Evolutionary conservation across 805 yeast genomes (phyloP).

Genomic region (Blastobotrys robertii): DNA sequence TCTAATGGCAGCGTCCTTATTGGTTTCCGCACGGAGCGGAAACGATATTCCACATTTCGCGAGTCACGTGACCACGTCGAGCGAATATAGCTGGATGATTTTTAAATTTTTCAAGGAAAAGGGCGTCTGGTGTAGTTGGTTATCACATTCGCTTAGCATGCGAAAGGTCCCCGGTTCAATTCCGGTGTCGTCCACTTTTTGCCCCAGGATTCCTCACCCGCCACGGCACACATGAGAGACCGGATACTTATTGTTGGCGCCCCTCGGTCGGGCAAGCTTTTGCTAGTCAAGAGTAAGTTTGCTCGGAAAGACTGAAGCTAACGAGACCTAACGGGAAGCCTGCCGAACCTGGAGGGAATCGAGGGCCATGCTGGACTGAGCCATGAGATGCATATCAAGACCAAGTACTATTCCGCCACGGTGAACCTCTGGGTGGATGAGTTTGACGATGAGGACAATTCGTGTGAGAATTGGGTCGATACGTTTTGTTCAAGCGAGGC

Average conservation of each 20-base stretch:
- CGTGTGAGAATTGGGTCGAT: conserved; percentile 22
- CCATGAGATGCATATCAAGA: conserved; percentile 17
- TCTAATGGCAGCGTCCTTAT: no score
- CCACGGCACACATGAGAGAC: conserved; percentile 11
- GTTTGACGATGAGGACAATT: conserved; percentile 12
- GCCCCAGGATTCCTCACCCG: background rate
- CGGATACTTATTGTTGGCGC: conserved; percentile 27
- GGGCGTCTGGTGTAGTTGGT: conserved; percentile 30
- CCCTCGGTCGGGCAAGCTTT: conserved; percentile 27
- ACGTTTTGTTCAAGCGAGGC: conserved; percentile 27
- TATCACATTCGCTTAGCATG: conserved; percentile 30
- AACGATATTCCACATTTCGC: no score
- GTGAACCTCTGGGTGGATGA: conserved; percentile 30
- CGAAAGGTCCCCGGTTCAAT: conserved; percentile 31
- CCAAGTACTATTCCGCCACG: conserved; percentile 28
- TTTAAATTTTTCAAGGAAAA: background rate
- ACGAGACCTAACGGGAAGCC: conserved; percentile 21
- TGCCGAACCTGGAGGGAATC: conserved; percentile 12
- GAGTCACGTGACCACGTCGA: no score
- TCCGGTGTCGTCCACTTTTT: conserved; percentile 29
- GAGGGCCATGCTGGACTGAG: conserved; percentile 23
- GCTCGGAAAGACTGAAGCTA: conserved; percentile 8
- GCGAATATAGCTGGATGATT: no score
- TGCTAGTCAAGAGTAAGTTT: conserved; percentile 21
- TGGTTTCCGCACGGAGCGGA: no score